These are phyloP conservation scores for Voacanga thouarsii DNA, from an alignment of 257 asterid genomes.

Conservation along the genomic window DNA sequence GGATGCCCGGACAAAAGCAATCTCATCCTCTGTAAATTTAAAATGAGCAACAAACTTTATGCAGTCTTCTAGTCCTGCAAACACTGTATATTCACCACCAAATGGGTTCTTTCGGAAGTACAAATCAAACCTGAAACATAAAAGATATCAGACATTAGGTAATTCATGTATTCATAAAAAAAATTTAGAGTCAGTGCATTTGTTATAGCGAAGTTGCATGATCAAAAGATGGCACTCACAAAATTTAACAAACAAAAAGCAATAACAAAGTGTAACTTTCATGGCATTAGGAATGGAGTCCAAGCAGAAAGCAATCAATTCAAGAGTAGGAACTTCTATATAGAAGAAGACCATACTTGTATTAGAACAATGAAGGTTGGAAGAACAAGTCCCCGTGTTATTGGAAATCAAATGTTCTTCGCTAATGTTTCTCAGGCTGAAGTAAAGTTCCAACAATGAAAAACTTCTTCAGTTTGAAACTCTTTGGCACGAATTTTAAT, in stretches of 20 bases:
- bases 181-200: background rate
- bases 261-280: background rate
- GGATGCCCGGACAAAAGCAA: conserved; percentile 57
- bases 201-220: background rate
- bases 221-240: background rate
- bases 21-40: conserved; percentile 71
- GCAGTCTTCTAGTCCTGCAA: conserved; percentile 98
- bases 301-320: background rate
- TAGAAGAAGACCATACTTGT: background rate
- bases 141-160: conserved; percentile 15
- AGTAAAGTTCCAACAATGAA: too few relatives aligned
- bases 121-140: conserved; percentile 77
- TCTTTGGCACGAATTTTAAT: background rate
- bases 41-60: conserved; percentile 85
- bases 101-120: conserved; percentile 79
- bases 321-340: background rate
- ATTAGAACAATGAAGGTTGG: background rate
- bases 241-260: background rate
- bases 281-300: background rate
- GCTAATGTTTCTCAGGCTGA: background rate
- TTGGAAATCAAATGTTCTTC: background rate
- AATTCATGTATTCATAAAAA: background rate
- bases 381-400: background rate
- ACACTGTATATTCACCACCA: conserved; percentile 95
- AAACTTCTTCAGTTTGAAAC: background rate